Percentiles rank a stretch among this genome's conserved stretches.
phyloP scores from a whole-genome alignment of 208 protist genomes.

The Trypanosoma cruzi region DNA sequence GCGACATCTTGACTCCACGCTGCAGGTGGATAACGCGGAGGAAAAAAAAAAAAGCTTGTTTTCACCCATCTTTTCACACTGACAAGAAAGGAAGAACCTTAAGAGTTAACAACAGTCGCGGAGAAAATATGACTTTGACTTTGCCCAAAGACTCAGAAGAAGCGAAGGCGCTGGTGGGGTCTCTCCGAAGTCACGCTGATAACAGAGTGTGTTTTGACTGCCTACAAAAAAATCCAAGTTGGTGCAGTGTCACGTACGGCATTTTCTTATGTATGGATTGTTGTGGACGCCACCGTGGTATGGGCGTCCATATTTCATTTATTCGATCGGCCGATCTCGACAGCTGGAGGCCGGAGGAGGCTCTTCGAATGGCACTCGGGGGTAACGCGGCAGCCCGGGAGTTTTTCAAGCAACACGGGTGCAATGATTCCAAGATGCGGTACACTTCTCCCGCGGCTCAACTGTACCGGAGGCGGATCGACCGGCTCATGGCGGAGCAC shows the following conservation, averaged over 20 bases:
- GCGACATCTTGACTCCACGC: background rate
- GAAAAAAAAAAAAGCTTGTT: no score
- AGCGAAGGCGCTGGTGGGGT: conserved; percentile 70
- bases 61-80: no score
- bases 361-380: conserved; percentile 86
- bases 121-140: background rate
- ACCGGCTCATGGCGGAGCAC: conserved; percentile 61
- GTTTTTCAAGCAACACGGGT: conserved; percentile 89
- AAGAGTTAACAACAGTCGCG: background rate
- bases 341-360: conserved; percentile 85
- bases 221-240: conserved; percentile 95
- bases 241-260: conserved; percentile 96
- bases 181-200: conserved; percentile 59
- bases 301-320: conserved; percentile 97
- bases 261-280: conserved; percentile 98
- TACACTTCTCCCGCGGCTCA: conserved; percentile 61
- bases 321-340: conserved; percentile 94
- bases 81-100: background rate
- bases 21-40: background rate
- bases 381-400: conserved; percentile 82
- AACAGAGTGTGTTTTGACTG: conserved; percentile 97
- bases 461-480: conserved; percentile 73
- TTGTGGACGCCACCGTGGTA: conserved; percentile 92
- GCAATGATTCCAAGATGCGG: conserved; percentile 62
- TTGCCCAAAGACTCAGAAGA: conserved; percentile 68